Base-by-base conservation (phyloP, 352 stramenopile species). In the Ophiocytium majus region DNA sequence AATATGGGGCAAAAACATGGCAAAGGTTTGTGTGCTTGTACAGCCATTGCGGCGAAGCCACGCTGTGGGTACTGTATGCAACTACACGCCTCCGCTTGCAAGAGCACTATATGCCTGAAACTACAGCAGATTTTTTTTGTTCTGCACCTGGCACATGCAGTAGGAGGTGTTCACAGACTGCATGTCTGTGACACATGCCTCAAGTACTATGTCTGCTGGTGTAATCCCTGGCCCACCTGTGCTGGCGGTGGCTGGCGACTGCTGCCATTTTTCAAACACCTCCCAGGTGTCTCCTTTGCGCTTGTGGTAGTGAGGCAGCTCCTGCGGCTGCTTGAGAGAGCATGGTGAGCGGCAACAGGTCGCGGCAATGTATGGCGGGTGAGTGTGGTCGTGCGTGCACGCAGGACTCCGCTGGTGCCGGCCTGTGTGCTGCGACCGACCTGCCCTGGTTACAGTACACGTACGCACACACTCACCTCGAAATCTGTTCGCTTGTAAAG, bases 301-400 rank as follows among this genome's bases (percentile, higher is more conserved):
- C 84, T 86, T 86, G 79, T 87, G 83, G 37, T 81, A 85, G 0
- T 87, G 83, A 9, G 83, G 83, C 43, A 87, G 74, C 36, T 87
- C 83, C 9, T 87, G 63, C 33, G 74, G 5, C 66, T 78, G 66
- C 66, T 23, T 71, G 10, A 34, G 34, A 43, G 64, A 85, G 83
- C 23, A 79, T 66, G 43, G 83, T 81, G 79, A 35, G 64, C 50
- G 80, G 83, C 36, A 43, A 28, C 33, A 33, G 79, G 34, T 85
- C 81, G 10, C 31, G 36, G 35, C 19, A n/a, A 81, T 82, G 31
- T 10, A 82, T 17, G 14, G n/a, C 10, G n/a, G 19, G 32, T 79
- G 33, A 33, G 49, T 32, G 31, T 28, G 31, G 10, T 71, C 10
- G 10, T 5, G 31, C 19, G 36, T 32, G 32, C 32, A 9, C 17